Base-by-base conservation (phyloP, 1,139 yeast genomes). In the Hemisphaericaspora xylofermentans region DNA sequence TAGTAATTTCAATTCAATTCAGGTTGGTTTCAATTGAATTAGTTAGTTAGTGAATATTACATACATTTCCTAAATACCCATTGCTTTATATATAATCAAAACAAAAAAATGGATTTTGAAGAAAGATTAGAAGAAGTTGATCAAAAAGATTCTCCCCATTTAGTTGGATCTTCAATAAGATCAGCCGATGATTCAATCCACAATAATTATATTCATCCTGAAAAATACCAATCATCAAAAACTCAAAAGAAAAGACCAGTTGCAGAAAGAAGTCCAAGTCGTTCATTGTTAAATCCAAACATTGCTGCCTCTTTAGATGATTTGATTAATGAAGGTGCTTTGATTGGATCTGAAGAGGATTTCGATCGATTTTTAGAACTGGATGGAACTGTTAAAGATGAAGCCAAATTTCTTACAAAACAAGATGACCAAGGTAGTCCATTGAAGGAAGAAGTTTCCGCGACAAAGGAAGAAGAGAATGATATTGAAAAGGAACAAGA, bases 241-340 rank as follows among this genome's bases (percentile, higher is more conserved):
- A 45, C 48, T 19, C 37, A 21, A 36, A 29, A 29, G n/a, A 29
- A 29, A 13, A 16, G 21, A 29, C 33, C 33, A 29, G 13, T 17
- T 16, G 14, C 21, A 9, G 33, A 29, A 29, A 16, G 33, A 29
- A 9, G 39, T 17, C 27, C 41, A 24, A 37, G 48, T 32, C n/a
- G 27, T 26, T 26, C 29, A 5, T 6, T 13, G 16, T 48, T 53
- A 48, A 58, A 52, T 43, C 45, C 51, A 22, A 52, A 63, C 21
- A 56, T 71, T 25, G 58, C 74, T 35, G 75, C 79, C 22, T 69
- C 80, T 0, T 70, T 80, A 49, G 82, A 74, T 46, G 83, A 80
- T 35, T 67, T 80, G 52, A 75, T 71, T 44, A 74, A 62, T 35
- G 85, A 80, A 52, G 86, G 87, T 17, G 85, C 84, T 0, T 63